Evolutionary conservation across 2,329 filamentous ascomycete species (phyloP).

Genomic region (Bipolaris victoriae): DNA sequence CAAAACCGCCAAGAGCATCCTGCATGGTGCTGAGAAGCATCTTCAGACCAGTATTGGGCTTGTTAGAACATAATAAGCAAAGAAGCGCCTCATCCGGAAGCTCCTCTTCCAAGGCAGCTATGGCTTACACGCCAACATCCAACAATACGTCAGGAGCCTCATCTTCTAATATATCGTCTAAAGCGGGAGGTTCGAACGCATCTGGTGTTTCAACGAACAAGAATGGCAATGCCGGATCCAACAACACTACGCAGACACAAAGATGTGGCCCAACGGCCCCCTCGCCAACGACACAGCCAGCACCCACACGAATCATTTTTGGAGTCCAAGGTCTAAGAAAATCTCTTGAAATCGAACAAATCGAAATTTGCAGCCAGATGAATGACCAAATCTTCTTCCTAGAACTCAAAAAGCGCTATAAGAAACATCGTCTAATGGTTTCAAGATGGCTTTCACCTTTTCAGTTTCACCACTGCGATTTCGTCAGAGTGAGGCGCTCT

Average conservation of each 20-base stretch:
- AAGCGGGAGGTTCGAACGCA: background rate
- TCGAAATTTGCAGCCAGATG: background rate
- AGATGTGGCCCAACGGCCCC: background rate
- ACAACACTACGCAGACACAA: background rate
- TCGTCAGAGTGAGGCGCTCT: background rate
- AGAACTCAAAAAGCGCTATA: background rate
- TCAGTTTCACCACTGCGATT: background rate
- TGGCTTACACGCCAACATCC: background rate
- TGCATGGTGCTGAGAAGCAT: background rate
- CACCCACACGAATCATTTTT: background rate
- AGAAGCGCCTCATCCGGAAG: background rate
- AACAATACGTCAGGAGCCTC: background rate
- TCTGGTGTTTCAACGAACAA: background rate
- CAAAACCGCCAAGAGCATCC: background rate
- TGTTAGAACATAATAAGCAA: background rate
- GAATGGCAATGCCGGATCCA: background rate
- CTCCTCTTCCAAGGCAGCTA: background rate
- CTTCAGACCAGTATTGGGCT: background rate
- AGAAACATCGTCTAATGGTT: background rate
- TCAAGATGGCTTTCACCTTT: background rate
- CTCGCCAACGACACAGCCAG: background rate
- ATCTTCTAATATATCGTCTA: background rate
- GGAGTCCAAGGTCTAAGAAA: background rate
- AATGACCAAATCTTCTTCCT: background rate
- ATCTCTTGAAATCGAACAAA: background rate